phyloP scores from a whole-genome alignment of 768 basidiomycete genomes.

The Boletellus emodensis region DNA sequence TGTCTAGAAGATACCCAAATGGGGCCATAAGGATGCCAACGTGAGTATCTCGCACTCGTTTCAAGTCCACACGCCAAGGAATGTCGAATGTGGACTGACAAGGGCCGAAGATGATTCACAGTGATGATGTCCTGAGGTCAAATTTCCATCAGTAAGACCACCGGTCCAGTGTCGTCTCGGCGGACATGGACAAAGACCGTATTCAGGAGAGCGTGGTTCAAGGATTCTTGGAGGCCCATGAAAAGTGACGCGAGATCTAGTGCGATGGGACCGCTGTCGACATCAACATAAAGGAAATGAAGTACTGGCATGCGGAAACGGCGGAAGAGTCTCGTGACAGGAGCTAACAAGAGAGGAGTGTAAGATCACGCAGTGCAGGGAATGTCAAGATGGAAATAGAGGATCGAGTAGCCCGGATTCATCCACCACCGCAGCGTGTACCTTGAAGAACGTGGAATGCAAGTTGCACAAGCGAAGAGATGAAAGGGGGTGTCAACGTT shows the following conservation, averaged over 20 bases:
- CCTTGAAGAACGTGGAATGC: not conserved
- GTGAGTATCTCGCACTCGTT: slow-evolving; percentile 4
- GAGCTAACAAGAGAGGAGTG: not conserved
- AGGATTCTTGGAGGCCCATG: not conserved
- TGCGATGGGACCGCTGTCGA: not conserved
- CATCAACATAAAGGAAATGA: not conserved
- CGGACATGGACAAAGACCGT: not conserved
- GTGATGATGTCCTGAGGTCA: not conserved
- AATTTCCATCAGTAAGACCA: not conserved
- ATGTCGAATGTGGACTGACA: not conserved
- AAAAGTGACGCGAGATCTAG: slow-evolving; percentile 4
- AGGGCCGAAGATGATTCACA: not conserved
- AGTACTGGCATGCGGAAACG: not conserved
- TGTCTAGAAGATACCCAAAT: not conserved
- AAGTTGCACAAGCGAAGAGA: not conserved
- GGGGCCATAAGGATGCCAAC: slow-evolving; percentile 16
- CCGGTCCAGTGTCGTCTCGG: not conserved
- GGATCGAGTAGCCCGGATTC: not conserved
- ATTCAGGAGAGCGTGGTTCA: not conserved
- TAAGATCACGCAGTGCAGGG: not conserved
- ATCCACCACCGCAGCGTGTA: not conserved
- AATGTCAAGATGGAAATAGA: not conserved
- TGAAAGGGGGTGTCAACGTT: not conserved
- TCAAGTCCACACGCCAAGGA: slow-evolving; percentile 2
- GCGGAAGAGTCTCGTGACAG: not conserved